Conservation (phyloP, 1,284 basidiomycete genomes). For the Ceratobasidium sp. region DNA sequence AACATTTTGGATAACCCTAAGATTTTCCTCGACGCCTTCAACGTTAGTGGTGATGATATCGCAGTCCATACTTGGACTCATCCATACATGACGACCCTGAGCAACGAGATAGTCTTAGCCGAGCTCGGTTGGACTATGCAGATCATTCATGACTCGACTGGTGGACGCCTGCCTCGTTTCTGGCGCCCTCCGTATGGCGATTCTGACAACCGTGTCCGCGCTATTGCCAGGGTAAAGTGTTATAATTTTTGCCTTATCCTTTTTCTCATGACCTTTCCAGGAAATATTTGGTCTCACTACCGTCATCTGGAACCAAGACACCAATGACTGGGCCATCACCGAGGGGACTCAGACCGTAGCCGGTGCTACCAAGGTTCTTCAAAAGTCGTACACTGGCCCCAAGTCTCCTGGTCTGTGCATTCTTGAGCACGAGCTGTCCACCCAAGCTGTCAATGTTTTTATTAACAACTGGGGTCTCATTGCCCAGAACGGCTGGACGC, state of each 20-base stretch:
- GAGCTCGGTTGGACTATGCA: slow-evolving; percentile 61
- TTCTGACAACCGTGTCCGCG: slow-evolving; percentile 53
- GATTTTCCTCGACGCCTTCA: slow-evolving; percentile 67
- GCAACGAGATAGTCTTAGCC: slow-evolving; percentile 57
- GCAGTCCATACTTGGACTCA: slow-evolving; percentile 63
- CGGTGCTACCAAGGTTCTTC: slow-evolving; percentile 32
- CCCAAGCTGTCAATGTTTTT: slow-evolving; percentile 58
- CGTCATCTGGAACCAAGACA: slow-evolving; percentile 55
- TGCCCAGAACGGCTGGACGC: slow-evolving; percentile 56
- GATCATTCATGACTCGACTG: slow-evolving; percentile 59
- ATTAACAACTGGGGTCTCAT: slow-evolving; percentile 56
- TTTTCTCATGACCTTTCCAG: background rate
- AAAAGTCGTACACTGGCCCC: slow-evolving; percentile 44
- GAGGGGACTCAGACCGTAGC: slow-evolving; percentile 46
- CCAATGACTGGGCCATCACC: slow-evolving; percentile 50
- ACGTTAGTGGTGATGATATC: slow-evolving; percentile 68
- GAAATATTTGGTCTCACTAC: slow-evolving; percentile 51
- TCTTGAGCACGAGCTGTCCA: slow-evolving; percentile 60
- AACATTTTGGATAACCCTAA: slow-evolving; percentile 72
- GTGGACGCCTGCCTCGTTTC: slow-evolving; percentile 48
- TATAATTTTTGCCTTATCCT: background rate
- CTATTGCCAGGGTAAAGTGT: slow-evolving; percentile 48
- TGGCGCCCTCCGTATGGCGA: slow-evolving; percentile 54
- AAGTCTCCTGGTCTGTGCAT: slow-evolving; percentile 56
- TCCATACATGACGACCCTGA: slow-evolving; percentile 56